phyloP scores from a whole-genome alignment of 2,329 filamentous ascomycete genomes.

The Pseudogymnoascus sp. region DNA sequence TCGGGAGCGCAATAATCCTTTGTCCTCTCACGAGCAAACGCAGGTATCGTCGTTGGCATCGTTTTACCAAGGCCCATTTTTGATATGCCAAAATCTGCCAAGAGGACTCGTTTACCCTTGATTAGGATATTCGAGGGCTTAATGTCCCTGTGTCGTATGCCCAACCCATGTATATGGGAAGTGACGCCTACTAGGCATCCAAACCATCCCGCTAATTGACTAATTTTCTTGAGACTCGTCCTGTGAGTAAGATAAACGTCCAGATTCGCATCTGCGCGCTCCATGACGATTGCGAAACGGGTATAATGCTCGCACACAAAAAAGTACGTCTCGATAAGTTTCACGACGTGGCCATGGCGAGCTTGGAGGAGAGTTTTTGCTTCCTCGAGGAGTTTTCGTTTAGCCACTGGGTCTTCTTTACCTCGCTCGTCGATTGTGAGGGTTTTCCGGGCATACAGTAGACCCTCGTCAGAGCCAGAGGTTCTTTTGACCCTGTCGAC shows the following conservation, averaged over 20 bases:
- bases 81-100: conserved; percentile 15
- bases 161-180: neutral
- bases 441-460: neutral
- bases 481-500: neutral
- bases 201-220: conserved; percentile 10
- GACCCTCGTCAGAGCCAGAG: neutral
- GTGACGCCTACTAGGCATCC: conserved; percentile 12
- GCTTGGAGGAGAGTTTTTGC: neutral
- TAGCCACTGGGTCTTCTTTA: neutral
- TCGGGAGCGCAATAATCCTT: conserved; percentile 12
- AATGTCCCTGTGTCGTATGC: conserved; percentile 13
- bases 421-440: neutral
- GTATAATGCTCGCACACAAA: neutral
- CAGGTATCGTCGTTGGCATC: neutral
- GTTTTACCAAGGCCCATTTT: neutral
- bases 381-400: too few species aligned
- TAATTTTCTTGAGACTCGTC: neutral
- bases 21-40: neutral
- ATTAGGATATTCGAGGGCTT: conserved; percentile 14
- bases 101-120: conserved; percentile 2
- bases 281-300: neutral
- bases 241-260: neutral
- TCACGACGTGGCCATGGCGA: neutral
- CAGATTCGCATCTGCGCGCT: neutral
- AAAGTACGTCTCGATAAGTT: neutral